These are phyloP conservation scores for Cladosporium sphaerospermum DNA, from an alignment of 2,329 filamentous ascomycete species.

Conservation along the genomic window DNA sequence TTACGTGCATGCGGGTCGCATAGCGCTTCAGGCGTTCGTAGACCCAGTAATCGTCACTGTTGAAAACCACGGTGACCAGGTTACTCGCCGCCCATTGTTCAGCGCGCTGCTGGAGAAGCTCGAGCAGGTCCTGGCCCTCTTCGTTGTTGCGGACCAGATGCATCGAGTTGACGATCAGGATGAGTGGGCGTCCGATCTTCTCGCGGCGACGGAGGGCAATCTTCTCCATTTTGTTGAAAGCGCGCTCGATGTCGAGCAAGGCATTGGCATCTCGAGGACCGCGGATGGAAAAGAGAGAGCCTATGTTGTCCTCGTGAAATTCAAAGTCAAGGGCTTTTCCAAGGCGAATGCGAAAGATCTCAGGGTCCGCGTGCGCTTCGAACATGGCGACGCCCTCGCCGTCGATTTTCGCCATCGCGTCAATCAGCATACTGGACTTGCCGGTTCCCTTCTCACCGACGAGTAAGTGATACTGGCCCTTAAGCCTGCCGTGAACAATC, in stretches of 20 bases:
- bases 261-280: constrained; percentile 89
- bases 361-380: constrained; percentile 88
- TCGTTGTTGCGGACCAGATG: constrained; percentile 88
- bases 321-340: constrained; percentile 95
- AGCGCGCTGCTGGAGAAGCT: constrained; percentile 89
- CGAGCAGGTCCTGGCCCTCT: constrained; percentile 85
- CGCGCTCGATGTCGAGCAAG: constrained; percentile 88
- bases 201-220: constrained; percentile 70
- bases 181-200: constrained; percentile 59
- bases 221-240: constrained; percentile 97
- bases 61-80: constrained; percentile 87
- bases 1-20: constrained; percentile 89
- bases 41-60: constrained; percentile 97
- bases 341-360: constrained; percentile 88
- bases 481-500: constrained; percentile 68
- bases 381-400: constrained; percentile 91
- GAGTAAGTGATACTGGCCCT: constrained; percentile 83
- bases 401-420: constrained; percentile 88
- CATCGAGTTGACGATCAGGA: constrained; percentile 92
- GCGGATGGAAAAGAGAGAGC: constrained; percentile 88
- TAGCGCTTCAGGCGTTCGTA: constrained; percentile 91
- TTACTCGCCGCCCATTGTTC: constrained; percentile 94
- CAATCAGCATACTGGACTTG: constrained; percentile 93
- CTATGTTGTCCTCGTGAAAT: constrained; percentile 96
- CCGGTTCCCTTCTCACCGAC: constrained; percentile 95